A percentile compares a stretch with the other conserved stretches of the same genome.
Evolutionary conservation across 2,329 filamentous ascomycete species (phyloP).

Genomic region (Bretziella fagacearum): DNA sequence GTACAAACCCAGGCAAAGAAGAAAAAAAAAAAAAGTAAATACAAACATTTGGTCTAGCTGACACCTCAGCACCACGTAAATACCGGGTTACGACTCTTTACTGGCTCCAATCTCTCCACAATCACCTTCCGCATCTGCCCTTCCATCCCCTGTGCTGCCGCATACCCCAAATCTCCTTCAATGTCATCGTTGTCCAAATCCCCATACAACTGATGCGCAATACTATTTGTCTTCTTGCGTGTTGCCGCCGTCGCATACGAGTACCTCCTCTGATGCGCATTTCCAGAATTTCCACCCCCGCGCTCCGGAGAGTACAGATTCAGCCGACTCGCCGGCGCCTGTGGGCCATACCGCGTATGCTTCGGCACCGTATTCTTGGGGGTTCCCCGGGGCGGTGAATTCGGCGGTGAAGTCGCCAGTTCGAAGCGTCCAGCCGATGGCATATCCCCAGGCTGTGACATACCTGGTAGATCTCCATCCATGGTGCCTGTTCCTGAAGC

Average conservation of each 20-base stretch:
- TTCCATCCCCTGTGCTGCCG: slow-evolving; percentile 86
- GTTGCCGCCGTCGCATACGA: slow-evolving; percentile 34
- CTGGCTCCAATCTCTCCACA: slow-evolving; percentile 85
- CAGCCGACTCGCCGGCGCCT: slow-evolving; percentile 20
- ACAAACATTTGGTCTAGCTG: neutral
- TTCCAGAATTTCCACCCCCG: neutral
- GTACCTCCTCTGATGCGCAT: slow-evolving; percentile 29
- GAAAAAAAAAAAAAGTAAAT: neutral
- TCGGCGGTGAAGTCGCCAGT: slow-evolving; percentile 29
- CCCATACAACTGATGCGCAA: slow-evolving; percentile 36
- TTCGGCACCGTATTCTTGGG: slow-evolving; percentile 8
- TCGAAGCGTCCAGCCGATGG: slow-evolving; percentile 64
- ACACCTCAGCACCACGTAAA: slow-evolving; percentile 78
- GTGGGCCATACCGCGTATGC: slow-evolving; percentile 19
- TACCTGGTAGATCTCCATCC: slow-evolving; percentile 52
- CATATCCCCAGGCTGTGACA: slow-evolving; percentile 45
- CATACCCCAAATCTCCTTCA: slow-evolving; percentile 87
- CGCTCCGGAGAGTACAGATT: slow-evolving; percentile 30
- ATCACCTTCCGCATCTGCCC: slow-evolving; percentile 85
- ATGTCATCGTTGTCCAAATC: slow-evolving; percentile 54
- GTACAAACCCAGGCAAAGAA: neutral
- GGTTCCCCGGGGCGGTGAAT: slow-evolving; percentile 6
- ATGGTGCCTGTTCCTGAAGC: slow-evolving; percentile 19
- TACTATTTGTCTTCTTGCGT: slow-evolving; percentile 31
- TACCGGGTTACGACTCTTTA: slow-evolving; percentile 87